Conservation (phyloP, 352 stramenopile genomes). For the Globisporangium acanthophoron region DNA sequence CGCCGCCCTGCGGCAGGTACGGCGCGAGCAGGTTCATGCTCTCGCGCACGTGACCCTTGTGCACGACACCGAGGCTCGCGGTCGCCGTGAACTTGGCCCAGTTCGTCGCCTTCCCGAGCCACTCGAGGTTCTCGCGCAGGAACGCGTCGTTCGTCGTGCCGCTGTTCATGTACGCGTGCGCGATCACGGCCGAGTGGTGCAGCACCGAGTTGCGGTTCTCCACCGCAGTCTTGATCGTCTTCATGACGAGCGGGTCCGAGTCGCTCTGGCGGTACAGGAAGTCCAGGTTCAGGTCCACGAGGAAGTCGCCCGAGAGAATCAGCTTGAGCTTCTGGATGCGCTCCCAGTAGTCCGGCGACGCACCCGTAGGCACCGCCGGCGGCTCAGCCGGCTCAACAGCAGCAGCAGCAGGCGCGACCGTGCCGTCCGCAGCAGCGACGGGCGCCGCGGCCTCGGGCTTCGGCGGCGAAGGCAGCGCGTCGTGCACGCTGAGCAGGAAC, state of each 20-base stretch:
- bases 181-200: constrained; percentile 96
- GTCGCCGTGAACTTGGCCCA: constrained; percentile 99
- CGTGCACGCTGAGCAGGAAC: constrained; percentile 92
- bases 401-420: constrained; percentile 10
- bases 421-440: constrained; percentile 24
- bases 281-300: constrained; percentile 91
- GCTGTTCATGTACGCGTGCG: constrained; percentile 96
- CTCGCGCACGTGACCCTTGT: constrained; percentile 97
- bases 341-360: constrained; percentile 68
- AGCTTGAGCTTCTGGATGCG: constrained; percentile 85
- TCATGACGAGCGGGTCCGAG: constrained; percentile 91
- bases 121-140: constrained; percentile 98
- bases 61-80: constrained; percentile 96
- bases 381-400: constrained; percentile 8
- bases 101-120: constrained; percentile 98
- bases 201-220: constrained; percentile 96
- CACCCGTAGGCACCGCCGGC: constrained; percentile 24
- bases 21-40: constrained; percentile 97
- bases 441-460: constrained; percentile 20
- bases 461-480: constrained; percentile 62
- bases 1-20: constrained; percentile 93
- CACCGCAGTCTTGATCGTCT: constrained; percentile 91
- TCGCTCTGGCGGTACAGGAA: constrained; percentile 91
- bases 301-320: constrained; percentile 86
- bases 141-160: constrained; percentile 98